phyloP scores from a whole-genome alignment of 2,329 filamentous ascomycete genomes.

The Fusarium albosuccineum region DNA sequence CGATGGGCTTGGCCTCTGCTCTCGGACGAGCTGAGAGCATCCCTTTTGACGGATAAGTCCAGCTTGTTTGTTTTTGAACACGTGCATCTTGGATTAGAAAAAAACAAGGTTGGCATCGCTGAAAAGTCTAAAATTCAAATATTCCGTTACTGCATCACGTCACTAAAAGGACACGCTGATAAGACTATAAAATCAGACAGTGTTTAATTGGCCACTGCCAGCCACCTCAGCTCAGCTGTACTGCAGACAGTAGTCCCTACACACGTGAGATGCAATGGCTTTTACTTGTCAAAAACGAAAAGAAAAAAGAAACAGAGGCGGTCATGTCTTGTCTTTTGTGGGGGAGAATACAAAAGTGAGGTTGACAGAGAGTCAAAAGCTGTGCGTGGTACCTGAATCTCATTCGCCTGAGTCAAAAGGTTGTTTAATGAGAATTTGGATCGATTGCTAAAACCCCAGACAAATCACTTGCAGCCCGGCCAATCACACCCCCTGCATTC shows the following conservation, averaged over 20 bases:
- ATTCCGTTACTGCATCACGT: conserved; percentile 36
- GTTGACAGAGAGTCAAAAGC: conserved; percentile 5
- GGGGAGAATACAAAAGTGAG: conserved; percentile 17
- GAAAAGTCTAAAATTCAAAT: conserved; percentile 14
- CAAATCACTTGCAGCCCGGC: conserved; percentile 17
- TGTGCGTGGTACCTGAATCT: conserved; percentile 21
- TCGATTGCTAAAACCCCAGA: conserved; percentile 37
- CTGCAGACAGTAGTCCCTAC: not conserved
- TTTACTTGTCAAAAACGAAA: conserved; percentile 29
- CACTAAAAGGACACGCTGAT: conserved; percentile 26
- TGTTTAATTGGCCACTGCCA: conserved; percentile 3
- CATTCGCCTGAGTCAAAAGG: conserved; percentile 40
- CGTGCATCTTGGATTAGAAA: not conserved
- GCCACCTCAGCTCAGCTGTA: not conserved
- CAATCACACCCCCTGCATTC: conserved; percentile 17
- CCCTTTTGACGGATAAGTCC: no score
- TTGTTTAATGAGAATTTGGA: conserved; percentile 40
- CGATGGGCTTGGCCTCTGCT: conserved; percentile 7
- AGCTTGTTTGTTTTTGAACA: not conserved
- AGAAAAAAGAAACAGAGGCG: not conserved
- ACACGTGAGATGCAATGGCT: conserved; percentile 23
- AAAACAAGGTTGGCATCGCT: not conserved
- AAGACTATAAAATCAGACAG: not conserved
- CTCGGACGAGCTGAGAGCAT: not conserved
- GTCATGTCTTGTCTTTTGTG: conserved; percentile 26